These are phyloP conservation scores for Elsinoe australis DNA, from an alignment of 2,329 filamentous ascomycete genomes.

Conservation along the genomic window DNA sequence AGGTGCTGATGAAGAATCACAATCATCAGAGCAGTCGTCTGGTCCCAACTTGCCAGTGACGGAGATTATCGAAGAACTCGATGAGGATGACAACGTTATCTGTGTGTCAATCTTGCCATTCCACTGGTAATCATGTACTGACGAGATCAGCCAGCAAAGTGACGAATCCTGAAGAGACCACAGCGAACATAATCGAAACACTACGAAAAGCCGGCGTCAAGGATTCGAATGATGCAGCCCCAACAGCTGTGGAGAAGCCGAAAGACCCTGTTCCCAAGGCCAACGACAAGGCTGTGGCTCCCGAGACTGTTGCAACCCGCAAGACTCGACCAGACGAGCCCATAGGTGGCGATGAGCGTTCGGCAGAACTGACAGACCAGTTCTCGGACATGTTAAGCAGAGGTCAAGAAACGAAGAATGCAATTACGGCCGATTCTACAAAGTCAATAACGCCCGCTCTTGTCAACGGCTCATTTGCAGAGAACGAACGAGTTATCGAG, in stretches of 20 bases:
- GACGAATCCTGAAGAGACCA: conserved; percentile 54
- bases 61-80: conserved; percentile 86
- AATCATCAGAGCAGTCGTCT: conserved; percentile 42
- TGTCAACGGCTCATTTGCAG: conserved; percentile 17
- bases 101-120: conserved; percentile 28
- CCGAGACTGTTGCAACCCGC: no score
- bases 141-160: conserved; percentile 31
- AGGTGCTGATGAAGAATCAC: conserved; percentile 43
- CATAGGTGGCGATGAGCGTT: no score
- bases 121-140: not conserved
- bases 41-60: conserved; percentile 77
- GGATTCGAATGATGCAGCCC: no score
- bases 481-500: conserved; percentile 36
- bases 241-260: no score
- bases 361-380: no score
- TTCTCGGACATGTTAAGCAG: no score
- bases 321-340: no score
- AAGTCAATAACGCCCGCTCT: conserved; percentile 48
- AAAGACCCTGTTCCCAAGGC: no score
- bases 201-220: conserved; percentile 67
- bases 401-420: no score
- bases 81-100: conserved; percentile 81
- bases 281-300: no score
- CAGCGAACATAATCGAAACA: conserved; percentile 61
- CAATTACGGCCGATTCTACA: conserved; percentile 26